A percentile compares a stretch with the other conserved stretches of the same genome.
phyloP scores from a whole-genome alignment of 1,139 yeast genomes.

The Candida pseudocylindracea region DNA sequence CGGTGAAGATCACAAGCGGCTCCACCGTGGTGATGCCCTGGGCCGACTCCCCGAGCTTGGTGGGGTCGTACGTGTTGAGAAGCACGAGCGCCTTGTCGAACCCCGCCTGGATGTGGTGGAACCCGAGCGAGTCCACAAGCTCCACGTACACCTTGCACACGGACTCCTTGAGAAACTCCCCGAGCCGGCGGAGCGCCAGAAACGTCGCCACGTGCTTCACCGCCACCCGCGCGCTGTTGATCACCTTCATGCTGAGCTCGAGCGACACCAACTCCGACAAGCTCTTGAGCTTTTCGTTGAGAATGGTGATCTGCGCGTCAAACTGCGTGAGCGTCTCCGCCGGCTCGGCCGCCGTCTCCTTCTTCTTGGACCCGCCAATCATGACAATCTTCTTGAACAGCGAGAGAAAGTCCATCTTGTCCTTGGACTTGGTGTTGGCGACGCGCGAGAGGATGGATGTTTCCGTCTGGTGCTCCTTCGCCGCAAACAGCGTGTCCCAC shows the following conservation, averaged over 20 bases:
- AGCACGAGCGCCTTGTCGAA: conserved; percentile 61
- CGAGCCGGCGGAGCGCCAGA: conserved; percentile 6
- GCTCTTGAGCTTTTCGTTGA: conserved; percentile 20
- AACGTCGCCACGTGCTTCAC: conserved; percentile 4
- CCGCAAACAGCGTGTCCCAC: conserved; percentile 15
- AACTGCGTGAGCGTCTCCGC: conserved; percentile 14
- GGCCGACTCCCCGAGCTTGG: conserved; percentile 1
- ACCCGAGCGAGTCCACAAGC: conserved; percentile 36
- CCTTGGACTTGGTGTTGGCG: too few species aligned
- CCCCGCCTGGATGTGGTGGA: conserved; percentile 56
- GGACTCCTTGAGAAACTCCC: conserved; percentile 12
- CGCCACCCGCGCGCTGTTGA: conserved; percentile 16
- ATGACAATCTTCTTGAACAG: conserved; percentile 42
- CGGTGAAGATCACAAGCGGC: conserved; percentile 74
- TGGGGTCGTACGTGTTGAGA: conserved; percentile 37
- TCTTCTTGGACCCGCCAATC: conserved; percentile 9
- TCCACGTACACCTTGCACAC: conserved; percentile 12
- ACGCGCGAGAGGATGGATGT: conserved; percentile 14
- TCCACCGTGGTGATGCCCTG: conserved; percentile 18
- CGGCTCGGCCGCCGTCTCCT: conserved; percentile 4
- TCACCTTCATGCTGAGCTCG: conserved; percentile 14
- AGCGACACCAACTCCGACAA: conserved; percentile 18
- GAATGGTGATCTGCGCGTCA: conserved; percentile 20
- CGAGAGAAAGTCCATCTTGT: conserved; percentile 15
- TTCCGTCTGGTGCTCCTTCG: conserved; percentile 16